Conservation (phyloP, 768 basidiomycete genomes). For the Kwoniella sp. region DNA sequence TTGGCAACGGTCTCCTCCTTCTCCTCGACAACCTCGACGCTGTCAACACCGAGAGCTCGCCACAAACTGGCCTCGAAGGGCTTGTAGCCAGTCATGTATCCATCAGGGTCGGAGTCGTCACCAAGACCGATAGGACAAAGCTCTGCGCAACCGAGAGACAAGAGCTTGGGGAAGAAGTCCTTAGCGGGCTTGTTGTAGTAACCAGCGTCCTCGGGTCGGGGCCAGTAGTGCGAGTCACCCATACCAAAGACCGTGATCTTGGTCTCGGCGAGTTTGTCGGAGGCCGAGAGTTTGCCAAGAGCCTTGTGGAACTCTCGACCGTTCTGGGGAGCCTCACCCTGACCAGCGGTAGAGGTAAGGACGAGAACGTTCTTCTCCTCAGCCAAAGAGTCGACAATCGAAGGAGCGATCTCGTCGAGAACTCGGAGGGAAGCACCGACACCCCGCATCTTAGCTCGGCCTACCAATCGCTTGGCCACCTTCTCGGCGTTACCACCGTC, state of each 20-base stretch:
- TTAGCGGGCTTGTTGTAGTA: conserved; percentile 97
- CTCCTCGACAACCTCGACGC: conserved; percentile 80
- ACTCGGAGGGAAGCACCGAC: conserved; percentile 72
- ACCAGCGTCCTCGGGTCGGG: conserved; percentile 90
- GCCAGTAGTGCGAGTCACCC: conserved; percentile 99
- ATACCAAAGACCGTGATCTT: conserved; percentile 86
- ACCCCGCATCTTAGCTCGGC: conserved; percentile 80
- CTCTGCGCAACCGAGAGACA: conserved; percentile 75
- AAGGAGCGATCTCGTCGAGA: conserved; percentile 71
- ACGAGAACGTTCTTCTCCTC: conserved; percentile 77
- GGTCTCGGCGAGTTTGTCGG: conserved; percentile 62
- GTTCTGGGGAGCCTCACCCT: conserved; percentile 97
- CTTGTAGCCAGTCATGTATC: conserved; percentile 93
- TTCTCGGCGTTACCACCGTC: conserved; percentile 97
- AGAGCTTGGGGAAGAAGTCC: conserved; percentile 79
- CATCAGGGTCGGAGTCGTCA: conserved; percentile 97
- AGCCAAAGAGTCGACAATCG: conserved; percentile 66
- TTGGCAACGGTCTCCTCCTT: conserved; percentile 98
- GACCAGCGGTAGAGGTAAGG: conserved; percentile 89
- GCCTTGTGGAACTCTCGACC: conserved; percentile 86
- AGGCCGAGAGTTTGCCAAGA: conserved; percentile 58
- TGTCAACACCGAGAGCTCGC: conserved; percentile 92
- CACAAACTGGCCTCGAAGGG: conserved; percentile 90
- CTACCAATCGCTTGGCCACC: conserved; percentile 81
- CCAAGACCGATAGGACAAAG: conserved; percentile 76